Evolutionary conservation across 1,284 basidiomycete species (phyloP).

Genomic region (Trichosporon sp.): DNA sequence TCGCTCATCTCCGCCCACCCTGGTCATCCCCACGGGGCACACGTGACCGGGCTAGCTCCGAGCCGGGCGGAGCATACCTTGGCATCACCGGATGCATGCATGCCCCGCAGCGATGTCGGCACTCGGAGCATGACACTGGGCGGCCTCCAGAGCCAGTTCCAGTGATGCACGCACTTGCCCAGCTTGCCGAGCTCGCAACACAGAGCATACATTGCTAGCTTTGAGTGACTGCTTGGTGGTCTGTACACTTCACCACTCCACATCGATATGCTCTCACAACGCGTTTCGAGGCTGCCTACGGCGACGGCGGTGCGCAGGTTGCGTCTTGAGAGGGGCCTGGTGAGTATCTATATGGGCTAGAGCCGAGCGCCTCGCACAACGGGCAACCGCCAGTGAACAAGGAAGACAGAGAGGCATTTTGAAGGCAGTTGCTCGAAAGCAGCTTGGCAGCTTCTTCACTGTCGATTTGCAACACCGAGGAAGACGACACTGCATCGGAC

Average conservation of each 20-base stretch:
- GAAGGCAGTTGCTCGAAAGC: too few species aligned
- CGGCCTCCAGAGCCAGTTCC: too few species aligned
- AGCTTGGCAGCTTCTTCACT: too few species aligned
- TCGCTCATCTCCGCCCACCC: constrained; percentile 1
- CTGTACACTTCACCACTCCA: constrained; percentile 4
- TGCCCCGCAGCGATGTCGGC: neutral
- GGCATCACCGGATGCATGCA: neutral
- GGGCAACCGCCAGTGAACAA: too few species aligned
- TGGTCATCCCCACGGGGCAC: neutral
- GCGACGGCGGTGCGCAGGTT: constrained; percentile 4
- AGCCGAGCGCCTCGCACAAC: too few species aligned
- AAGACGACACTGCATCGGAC: too few species aligned
- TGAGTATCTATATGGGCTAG: too few species aligned
- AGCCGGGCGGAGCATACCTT: constrained; percentile 7
- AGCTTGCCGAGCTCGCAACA: too few species aligned
- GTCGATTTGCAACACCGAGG: too few species aligned
- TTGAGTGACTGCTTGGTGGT: neutral
- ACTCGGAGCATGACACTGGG: neutral
- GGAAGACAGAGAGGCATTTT: too few species aligned
- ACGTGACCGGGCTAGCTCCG: neutral
- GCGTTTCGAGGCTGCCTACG: constrained; percentile 5
- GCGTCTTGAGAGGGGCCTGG: constrained; percentile 5
- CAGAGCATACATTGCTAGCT: neutral
- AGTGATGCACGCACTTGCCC: too few species aligned
- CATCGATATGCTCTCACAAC: constrained; percentile 14